phyloP scores from a whole-genome alignment of 2,329 filamentous ascomycete genomes.

The Dendryphion nanum region DNA sequence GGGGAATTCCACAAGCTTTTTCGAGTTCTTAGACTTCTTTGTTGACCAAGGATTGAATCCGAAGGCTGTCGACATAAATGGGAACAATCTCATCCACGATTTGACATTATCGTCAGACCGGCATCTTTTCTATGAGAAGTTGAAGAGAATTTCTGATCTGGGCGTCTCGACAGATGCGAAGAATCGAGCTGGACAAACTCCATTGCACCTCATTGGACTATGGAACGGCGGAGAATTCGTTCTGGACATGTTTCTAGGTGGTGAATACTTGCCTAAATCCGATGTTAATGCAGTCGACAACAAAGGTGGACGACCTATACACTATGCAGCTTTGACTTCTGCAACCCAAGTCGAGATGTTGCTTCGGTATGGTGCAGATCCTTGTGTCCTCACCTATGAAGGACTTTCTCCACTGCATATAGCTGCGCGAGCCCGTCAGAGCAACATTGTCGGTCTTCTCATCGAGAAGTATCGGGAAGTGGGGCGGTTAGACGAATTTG shows the following conservation, averaged over 20 bases:
- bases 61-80: no score
- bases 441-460: constrained; percentile 35
- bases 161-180: no score
- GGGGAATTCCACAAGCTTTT: no score
- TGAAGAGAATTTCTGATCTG: no score
- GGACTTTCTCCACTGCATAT: constrained; percentile 44
- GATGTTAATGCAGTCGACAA: constrained; percentile 5
- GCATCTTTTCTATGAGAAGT: no score
- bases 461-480: constrained; percentile 1
- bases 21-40: no score
- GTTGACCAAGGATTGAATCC: no score
- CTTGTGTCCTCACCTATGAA: constrained; percentile 26
- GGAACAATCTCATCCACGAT: no score
- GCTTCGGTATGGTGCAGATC: constrained; percentile 40
- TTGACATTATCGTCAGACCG: no score
- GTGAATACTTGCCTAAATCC: constrained; percentile 1
- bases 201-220: no score
- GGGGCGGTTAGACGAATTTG: neutral
- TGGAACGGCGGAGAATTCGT: no score
- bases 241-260: constrained; percentile 3
- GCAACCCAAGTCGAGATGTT: constrained; percentile 22
- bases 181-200: no score
- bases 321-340: constrained; percentile 14
- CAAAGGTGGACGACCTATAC: constrained; percentile 12
- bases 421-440: constrained; percentile 33